Conservation (phyloP, 345 rosid genomes). For the Bruguiera gymnorhiza region DNA sequence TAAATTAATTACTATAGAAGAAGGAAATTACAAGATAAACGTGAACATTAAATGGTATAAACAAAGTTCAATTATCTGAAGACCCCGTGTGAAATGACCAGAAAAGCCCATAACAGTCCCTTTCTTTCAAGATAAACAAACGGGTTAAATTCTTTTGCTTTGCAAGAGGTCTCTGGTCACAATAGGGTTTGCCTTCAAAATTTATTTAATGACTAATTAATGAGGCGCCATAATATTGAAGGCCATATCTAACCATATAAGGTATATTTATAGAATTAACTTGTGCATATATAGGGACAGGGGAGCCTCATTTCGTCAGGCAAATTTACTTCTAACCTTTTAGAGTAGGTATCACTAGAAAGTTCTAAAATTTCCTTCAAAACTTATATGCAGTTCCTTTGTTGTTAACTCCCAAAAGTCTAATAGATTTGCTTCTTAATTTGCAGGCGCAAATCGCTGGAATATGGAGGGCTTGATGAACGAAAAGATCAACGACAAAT, state of each 20-base stretch:
- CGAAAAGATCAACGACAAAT: neutral
- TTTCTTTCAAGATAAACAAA: too few relatives aligned
- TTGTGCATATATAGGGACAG: slow-evolving; percentile 8
- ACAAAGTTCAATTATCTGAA: too few relatives aligned
- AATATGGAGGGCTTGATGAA: slow-evolving; percentile 1
- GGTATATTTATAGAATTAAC: neutral
- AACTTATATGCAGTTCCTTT: neutral
- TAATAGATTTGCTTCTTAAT: slow-evolving; percentile 4
- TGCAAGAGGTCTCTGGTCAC: too few relatives aligned
- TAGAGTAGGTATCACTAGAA: slow-evolving; percentile 7
- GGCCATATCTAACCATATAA: neutral
- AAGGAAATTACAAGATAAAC: too few relatives aligned
- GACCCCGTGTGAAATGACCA: too few relatives aligned
- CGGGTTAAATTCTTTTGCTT: too few relatives aligned
- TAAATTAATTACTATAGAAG: neutral
- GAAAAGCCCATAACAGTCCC: too few relatives aligned
- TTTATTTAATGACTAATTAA: too few relatives aligned
- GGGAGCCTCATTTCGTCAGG: slow-evolving; percentile 1
- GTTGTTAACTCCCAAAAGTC: too few relatives aligned
- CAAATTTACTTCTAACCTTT: neutral
- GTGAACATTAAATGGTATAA: too few relatives aligned
- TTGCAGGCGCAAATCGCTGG: neutral
- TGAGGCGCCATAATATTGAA: too few relatives aligned
- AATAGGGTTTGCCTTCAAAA: too few relatives aligned
- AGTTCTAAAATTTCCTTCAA: neutral